Base-by-base conservation (phyloP, 148 eudicot genomes). In the Heliosperma pusillum region DNA sequence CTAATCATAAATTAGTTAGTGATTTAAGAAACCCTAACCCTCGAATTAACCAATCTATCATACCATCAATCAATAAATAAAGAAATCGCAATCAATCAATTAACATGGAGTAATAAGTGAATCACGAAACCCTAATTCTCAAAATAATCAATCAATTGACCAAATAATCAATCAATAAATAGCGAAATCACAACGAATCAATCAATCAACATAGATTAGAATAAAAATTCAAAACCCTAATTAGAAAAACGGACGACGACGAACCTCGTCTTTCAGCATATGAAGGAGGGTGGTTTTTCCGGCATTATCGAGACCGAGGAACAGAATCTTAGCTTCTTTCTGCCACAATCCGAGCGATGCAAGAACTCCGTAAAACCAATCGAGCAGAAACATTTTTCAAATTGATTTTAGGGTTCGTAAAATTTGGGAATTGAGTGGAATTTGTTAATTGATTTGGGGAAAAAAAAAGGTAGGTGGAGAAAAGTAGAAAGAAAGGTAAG, bases 201-300 rank as follows among this genome's bases (percentile, higher is more conserved):
- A 66, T 29, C 15, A 66, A 66, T 25, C 58, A 3, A 25, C 56
- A 47, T 2, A 25, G 59, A 50, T 33, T 58, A 8, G 25, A 4
- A 30, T 30, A 19, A 2, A n/a, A 66, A 33, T 17, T n/a, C 13
- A 0, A 8, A 24, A 62, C 3, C 12, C 9, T 27, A 62, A 62
- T 26, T 10, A 62, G 55, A 50, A 50, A 16, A 45, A 3, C 1
- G 15, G 52, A 47, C 53, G 53, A 47, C 7, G 47, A 29, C 8
- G 22, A 25, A 86, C 86, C 84, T 86, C 88, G 16, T 83, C 86
- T 79, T 83, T 86, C 30, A 85, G 30, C 88, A 83, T 86, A 25
- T 81, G 82, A 50, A 86, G 86, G 15, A 86, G 81, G 20, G 88
- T 86, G 11, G 86, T 86, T 63, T 86, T 83, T 22, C 86, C 88